These are phyloP conservation scores for Pestalotiopsis fici DNA, from an alignment of 2,329 filamentous ascomycete species.

Conservation along the genomic window DNA sequence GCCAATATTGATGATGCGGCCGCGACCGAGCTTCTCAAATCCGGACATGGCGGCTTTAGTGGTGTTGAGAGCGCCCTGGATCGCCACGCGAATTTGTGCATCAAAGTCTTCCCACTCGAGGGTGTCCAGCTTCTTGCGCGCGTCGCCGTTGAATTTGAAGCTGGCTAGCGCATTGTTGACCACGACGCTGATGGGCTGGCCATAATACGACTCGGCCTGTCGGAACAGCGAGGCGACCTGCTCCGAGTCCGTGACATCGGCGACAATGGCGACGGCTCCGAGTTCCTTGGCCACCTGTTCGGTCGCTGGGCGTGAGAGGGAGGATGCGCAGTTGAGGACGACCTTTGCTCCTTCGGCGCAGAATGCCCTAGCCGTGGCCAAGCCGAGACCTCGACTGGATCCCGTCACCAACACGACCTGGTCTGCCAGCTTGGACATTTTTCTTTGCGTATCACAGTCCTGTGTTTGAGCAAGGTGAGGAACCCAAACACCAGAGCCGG, in stretches of 20 bases:
- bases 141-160: conserved; percentile 11
- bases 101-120: conserved; percentile 9
- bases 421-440: neutral
- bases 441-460: neutral
- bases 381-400: conserved; percentile 6
- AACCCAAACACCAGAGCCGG: neutral
- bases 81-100: conserved; percentile 1
- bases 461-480: neutral
- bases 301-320: neutral
- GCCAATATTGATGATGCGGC: conserved; percentile 12
- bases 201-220: neutral
- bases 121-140: neutral
- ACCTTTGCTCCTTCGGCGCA: neutral
- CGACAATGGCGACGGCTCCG: conserved; percentile 1
- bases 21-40: neutral
- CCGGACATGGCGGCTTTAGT: neutral
- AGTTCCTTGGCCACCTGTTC: conserved; percentile 2
- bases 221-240: neutral
- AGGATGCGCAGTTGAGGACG: conserved; percentile 2
- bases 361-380: conserved; percentile 7
- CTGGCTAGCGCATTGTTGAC: conserved; percentile 9
- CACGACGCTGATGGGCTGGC: neutral
- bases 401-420: conserved; percentile 9
- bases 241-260: conserved; percentile 8
- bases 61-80: conserved; percentile 9